Conservation (phyloP, 768 basidiomycete genomes). For the Mycena alexandri region DNA sequence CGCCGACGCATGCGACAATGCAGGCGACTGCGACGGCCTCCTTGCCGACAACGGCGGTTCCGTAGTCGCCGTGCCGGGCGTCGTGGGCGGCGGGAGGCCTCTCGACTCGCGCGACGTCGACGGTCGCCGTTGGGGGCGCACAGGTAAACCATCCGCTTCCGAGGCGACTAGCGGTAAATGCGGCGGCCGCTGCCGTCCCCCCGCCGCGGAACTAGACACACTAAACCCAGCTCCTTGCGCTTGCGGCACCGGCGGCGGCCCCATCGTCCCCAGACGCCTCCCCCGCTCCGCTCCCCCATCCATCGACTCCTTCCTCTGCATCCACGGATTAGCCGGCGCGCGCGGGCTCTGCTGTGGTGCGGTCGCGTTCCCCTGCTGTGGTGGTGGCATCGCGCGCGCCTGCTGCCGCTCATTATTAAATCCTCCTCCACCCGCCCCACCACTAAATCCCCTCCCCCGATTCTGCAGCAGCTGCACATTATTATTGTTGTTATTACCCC, state of each 20-base stretch:
- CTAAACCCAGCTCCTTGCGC: too few relatives aligned
- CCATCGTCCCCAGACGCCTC: constrained; percentile 61
- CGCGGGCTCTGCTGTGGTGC: constrained; percentile 25
- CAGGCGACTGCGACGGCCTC: constrained; percentile 59
- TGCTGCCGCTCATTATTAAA: constrained; percentile 35
- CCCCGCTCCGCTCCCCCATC: constrained; percentile 48
- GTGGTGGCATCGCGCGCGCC: constrained; percentile 50
- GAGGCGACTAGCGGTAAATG: constrained; percentile 59
- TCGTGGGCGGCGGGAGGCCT: constrained; percentile 47
- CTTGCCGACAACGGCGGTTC: constrained; percentile 45
- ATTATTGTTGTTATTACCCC: constrained; percentile 46
- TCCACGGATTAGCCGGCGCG: constrained; percentile 29
- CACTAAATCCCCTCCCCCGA: constrained; percentile 47
- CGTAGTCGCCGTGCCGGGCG: constrained; percentile 40
- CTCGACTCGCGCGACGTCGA: constrained; percentile 61
- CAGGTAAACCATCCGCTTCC: constrained; percentile 30
- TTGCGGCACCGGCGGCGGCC: constrained; percentile 59
- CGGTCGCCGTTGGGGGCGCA: constrained; percentile 45
- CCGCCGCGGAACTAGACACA: constrained; percentile 18
- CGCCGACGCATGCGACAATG: constrained; percentile 56
- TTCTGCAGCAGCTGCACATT: constrained; percentile 75
- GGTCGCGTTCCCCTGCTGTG: constrained; percentile 42
- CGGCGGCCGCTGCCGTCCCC: constrained; percentile 67
- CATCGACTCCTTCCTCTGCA: constrained; percentile 43
- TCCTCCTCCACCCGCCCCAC: constrained; percentile 15